Evolutionary conservation across 441 rosid species (phyloP).

Genomic region (Gossypium laxum): DNA sequence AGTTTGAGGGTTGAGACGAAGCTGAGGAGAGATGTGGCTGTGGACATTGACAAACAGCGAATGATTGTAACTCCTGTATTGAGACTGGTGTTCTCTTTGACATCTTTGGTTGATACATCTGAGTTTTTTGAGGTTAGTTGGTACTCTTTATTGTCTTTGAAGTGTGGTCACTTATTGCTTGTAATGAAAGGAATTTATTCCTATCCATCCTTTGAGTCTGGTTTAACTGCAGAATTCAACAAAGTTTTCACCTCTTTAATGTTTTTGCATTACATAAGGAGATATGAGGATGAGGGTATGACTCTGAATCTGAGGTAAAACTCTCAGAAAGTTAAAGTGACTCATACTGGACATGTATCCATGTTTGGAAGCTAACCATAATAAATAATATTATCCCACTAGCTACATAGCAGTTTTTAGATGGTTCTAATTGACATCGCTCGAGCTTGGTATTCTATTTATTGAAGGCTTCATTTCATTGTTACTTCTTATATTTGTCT

Average conservation of each 20-base stretch:
- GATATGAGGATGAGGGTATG: neutral
- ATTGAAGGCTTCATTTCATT: neutral
- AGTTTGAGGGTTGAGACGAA: slow-evolving; percentile 48
- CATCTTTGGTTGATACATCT: slow-evolving; percentile 71
- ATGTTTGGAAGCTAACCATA: neutral
- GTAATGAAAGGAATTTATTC: neutral
- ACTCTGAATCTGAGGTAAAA: neutral
- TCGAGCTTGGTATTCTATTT: neutral
- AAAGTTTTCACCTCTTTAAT: neutral
- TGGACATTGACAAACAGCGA: slow-evolving; percentile 56
- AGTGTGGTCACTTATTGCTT: neutral
- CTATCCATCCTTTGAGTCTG: neutral
- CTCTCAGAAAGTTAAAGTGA: neutral
- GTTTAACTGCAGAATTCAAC: neutral
- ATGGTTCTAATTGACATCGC: neutral
- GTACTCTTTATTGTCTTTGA: slow-evolving; percentile 9
- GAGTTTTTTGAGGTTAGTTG: slow-evolving; percentile 74
- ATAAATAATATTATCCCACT: neutral
- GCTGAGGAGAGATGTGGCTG: slow-evolving; percentile 44
- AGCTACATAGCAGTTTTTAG: neutral
- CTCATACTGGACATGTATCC: neutral
- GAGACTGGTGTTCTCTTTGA: slow-evolving; percentile 75
- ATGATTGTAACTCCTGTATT: slow-evolving; percentile 57
- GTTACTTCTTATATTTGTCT: neutral
- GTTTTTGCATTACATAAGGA: neutral